Conservation (phyloP, 2,329 filamentous ascomycete genomes). For the Penicillium sp. region DNA sequence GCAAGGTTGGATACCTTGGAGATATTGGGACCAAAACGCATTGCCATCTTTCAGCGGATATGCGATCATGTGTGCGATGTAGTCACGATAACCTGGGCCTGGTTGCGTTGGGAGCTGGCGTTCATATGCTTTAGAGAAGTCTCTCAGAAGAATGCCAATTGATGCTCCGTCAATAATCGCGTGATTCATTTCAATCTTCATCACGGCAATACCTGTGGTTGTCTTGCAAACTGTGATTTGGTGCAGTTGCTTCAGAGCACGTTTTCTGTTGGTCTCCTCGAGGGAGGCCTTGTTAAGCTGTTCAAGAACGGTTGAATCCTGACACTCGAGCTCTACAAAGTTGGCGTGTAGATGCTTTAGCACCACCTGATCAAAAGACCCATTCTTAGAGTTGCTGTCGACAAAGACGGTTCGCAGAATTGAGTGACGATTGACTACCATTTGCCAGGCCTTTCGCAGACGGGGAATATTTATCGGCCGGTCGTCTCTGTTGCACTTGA, state of each 20-base stretch:
- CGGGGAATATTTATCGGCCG: constrained; percentile 30
- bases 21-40: constrained; percentile 41
- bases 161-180: constrained; percentile 43
- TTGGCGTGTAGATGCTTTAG: constrained; percentile 33
- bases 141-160: constrained; percentile 37
- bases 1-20: constrained; percentile 39
- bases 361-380: constrained; percentile 44
- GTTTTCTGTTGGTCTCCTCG: not conserved
- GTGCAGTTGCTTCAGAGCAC: not conserved
- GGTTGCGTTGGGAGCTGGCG: constrained; percentile 29
- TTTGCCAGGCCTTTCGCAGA: constrained; percentile 38
- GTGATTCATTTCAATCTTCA: constrained; percentile 45
- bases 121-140: constrained; percentile 39
- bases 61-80: constrained; percentile 40
- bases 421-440: constrained; percentile 37
- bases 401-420: constrained; percentile 41
- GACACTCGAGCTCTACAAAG: constrained; percentile 37
- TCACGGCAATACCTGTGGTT: constrained; percentile 32
- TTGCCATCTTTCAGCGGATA: constrained; percentile 33
- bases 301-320: constrained; percentile 32
- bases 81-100: constrained; percentile 42
- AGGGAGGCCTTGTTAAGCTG: not conserved
- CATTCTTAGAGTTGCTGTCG: constrained; percentile 38
- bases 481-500: constrained; percentile 27
- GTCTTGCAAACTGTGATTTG: constrained; percentile 19